These are phyloP conservation scores for Phytophthora ramorum DNA, from an alignment of 352 stramenopile genomes.

Conservation along the genomic window DNA sequence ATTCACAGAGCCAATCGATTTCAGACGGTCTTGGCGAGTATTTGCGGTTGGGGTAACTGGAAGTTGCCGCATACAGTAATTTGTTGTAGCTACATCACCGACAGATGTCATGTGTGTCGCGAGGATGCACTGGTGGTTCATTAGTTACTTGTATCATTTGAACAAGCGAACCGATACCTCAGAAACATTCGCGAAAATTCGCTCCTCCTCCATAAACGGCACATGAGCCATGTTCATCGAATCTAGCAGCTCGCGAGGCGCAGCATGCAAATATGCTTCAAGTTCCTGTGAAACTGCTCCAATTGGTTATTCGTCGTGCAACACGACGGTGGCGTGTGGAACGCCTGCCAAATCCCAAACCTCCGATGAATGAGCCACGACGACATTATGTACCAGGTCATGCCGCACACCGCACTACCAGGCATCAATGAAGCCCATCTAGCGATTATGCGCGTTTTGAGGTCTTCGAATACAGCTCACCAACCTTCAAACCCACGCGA, in stretches of 20 bases:
- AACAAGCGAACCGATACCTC: background rate
- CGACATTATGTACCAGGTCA: background rate
- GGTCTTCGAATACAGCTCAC: too few species aligned
- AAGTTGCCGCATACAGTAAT: background rate
- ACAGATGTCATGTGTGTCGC: background rate
- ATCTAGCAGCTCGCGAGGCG: background rate
- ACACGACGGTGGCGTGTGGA: background rate
- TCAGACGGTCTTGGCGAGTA: background rate
- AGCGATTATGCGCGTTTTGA: slow-evolving; percentile 39
- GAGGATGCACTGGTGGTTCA: background rate
- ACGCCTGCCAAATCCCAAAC: background rate
- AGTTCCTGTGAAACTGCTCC: background rate
- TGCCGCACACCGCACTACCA: background rate
- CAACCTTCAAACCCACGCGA: too few species aligned
- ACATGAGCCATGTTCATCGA: background rate
- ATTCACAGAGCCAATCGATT: background rate
- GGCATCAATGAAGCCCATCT: background rate
- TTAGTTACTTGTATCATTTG: background rate
- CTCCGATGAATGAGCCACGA: background rate
- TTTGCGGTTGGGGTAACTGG: background rate
- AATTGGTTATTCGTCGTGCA: background rate
- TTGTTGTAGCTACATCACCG: background rate
- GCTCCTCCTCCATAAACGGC: background rate
- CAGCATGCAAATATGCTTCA: background rate
- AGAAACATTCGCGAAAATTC: background rate